A percentile compares a stretch with the other conserved stretches of the same genome.
Conservation (phyloP, 768 basidiomycete species). For the Inosperma sp. region DNA sequence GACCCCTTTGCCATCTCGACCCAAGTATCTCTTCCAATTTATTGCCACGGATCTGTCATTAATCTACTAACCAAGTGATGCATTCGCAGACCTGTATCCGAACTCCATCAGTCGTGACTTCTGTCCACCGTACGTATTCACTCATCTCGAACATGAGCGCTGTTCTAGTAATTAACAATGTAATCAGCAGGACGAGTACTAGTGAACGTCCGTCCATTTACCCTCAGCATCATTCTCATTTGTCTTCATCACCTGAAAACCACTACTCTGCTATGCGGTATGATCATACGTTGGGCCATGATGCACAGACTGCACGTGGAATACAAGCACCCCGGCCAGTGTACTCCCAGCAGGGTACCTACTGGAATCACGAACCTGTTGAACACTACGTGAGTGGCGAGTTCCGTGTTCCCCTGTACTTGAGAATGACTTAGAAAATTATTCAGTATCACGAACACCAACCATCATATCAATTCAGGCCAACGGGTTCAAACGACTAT, state of each 20-base stretch:
- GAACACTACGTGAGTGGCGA: no score
- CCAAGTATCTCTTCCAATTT: slow-evolving; percentile 28
- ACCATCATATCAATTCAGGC: no score
- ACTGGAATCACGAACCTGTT: no score
- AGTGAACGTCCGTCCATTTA: slow-evolving; percentile 45
- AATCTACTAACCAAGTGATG: slow-evolving; percentile 34
- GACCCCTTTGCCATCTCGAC: slow-evolving; percentile 39
- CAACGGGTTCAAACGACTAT: no score
- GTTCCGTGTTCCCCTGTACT: no score
- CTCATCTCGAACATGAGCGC: slow-evolving; percentile 2
- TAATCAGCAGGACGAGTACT: slow-evolving; percentile 17
- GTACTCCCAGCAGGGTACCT: slow-evolving; percentile 41
- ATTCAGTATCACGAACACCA: no score
- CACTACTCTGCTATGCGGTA: slow-evolving; percentile 50
- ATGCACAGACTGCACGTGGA: slow-evolving; percentile 26
- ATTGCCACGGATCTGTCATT: slow-evolving; percentile 14
- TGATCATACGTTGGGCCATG: slow-evolving; percentile 36
- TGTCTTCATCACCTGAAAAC: slow-evolving; percentile 60
- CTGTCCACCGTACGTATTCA: slow-evolving; percentile 43
- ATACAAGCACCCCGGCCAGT: slow-evolving; percentile 35
- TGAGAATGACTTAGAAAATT: no score
- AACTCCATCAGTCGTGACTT: slow-evolving; percentile 42
- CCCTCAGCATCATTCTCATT: slow-evolving; percentile 37
- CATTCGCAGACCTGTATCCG: slow-evolving; percentile 42
- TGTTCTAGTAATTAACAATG: slow-evolving; percentile 12